phyloP scores from a whole-genome alignment of 2,329 filamentous ascomycete species.

The Sporothrix mexicana region DNA sequence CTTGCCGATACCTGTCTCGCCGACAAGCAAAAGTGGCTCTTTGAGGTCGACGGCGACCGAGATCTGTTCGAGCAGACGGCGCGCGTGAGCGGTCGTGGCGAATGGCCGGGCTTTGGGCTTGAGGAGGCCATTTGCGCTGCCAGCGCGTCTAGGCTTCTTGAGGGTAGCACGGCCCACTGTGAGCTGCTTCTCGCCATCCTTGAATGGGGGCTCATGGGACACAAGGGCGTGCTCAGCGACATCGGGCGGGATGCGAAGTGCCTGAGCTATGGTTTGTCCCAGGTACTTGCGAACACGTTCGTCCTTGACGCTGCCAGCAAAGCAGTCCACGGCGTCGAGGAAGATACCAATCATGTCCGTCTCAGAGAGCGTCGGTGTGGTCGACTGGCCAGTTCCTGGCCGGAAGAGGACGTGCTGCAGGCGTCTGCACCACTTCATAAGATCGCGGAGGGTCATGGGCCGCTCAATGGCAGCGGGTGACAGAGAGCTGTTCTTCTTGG shows the following conservation, averaged over 20 bases:
- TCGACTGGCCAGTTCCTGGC: constrained; percentile 60
- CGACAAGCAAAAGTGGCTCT: constrained; percentile 94
- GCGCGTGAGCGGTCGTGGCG: constrained; percentile 85
- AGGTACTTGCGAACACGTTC: constrained; percentile 64
- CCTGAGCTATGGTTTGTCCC: constrained; percentile 76
- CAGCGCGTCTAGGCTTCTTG: constrained; percentile 58
- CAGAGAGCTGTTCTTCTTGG: constrained; percentile 9
- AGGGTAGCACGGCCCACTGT: constrained; percentile 70
- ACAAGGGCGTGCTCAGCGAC: constrained; percentile 77
- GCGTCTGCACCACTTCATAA: constrained; percentile 89
- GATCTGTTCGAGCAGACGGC: constrained; percentile 85
- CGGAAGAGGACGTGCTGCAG: constrained; percentile 68
- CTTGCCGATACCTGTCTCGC: constrained; percentile 98
- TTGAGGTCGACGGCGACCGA: constrained; percentile 78
- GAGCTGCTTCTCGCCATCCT: constrained; percentile 64
- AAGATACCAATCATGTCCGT: constrained; percentile 82
- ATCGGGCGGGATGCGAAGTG: constrained; percentile 85
- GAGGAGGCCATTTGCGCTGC: constrained; percentile 31
- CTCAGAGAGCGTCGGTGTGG: constrained; percentile 63
- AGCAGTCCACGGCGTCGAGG: constrained; percentile 91
- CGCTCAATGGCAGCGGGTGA: constrained; percentile 51
- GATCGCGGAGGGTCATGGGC: constrained; percentile 66
- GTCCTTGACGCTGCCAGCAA: constrained; percentile 79
- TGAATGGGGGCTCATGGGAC: constrained; percentile 72
- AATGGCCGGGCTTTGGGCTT: constrained; percentile 69